Evolutionary conservation across 2,329 filamentous ascomycete species (phyloP).

Genomic region (Cercospora brassicicola): DNA sequence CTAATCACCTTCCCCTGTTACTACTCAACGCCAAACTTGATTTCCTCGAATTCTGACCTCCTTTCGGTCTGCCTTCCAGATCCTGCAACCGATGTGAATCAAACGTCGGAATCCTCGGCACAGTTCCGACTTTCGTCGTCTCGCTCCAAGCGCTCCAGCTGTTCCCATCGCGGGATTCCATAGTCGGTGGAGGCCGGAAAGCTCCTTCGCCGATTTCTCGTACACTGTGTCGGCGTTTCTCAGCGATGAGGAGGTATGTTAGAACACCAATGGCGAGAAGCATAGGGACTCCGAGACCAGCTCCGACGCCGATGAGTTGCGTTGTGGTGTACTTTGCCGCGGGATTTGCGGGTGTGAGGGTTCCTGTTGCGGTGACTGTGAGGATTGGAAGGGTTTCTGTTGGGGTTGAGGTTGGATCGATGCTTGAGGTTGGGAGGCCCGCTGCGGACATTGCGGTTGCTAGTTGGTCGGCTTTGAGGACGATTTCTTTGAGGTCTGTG

Average conservation of each 20-base stretch:
- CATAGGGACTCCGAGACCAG: conserved; percentile 13
- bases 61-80: not conserved
- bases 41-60: not conserved
- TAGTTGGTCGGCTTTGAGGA: conserved; percentile 11
- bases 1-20: not conserved
- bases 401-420: not conserved
- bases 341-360: not conserved
- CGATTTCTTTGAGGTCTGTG: conserved; percentile 2
- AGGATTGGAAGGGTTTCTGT: conserved; percentile 8
- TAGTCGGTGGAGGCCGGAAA: not conserved
- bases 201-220: conserved; percentile 6
- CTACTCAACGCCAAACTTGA: not conserved
- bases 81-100: not conserved
- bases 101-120: not conserved
- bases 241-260: conserved; percentile 8
- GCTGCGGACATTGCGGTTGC: conserved; percentile 10
- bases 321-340: not conserved
- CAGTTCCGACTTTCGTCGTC: conserved; percentile 1
- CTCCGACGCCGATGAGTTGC: conserved; percentile 10
- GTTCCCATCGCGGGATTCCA: conserved; percentile 10
- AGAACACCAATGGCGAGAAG: conserved; percentile 10
- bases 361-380: conserved; percentile 11
- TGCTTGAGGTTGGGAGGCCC: conserved; percentile 1
- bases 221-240: conserved; percentile 4
- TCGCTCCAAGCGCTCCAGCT: conserved; percentile 14